Evolutionary conservation across 2,329 filamentous ascomycete genomes (phyloP), one percentile per base, ranked within the genome.

Genomic region (Arthrinium phaeospermum): DNA sequence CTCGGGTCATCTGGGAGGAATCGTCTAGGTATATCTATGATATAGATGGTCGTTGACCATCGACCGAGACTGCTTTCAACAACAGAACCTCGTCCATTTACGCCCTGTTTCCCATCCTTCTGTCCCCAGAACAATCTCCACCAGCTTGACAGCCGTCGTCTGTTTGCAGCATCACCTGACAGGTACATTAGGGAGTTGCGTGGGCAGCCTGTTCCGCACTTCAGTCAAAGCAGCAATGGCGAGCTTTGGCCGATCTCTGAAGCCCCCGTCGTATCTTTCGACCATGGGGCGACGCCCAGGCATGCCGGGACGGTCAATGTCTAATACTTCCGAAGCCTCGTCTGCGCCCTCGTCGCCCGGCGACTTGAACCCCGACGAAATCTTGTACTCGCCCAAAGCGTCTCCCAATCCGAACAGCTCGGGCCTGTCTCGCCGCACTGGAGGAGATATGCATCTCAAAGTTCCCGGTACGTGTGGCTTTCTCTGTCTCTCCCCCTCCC

Each of bases 231-330:
- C 34, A 37, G 47, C 34, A 70, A 89, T 89, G 87, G 83, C 86
- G 72, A 85, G 81, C 78, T 80, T 88, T 73, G 82, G 84, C 67
- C 84, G 86, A 75, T 87, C 87, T 16, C 84, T 89, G 78, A 86
- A 87, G 75, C 82, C 85, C 10, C 80, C 85, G 53, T 81, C 82
- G 34, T 86, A 85, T 75, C 80, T 86, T 46, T 81, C 85, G 71
- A 76, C 81, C 34, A 77, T 77, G 74, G 83, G 78, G 24, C 81
- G 85, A 73, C 83, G 86, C 57, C 87, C 86, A 47, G 80, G 80
- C 53, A 85, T 85, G 77, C 79, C 84, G 30, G 80, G 82, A 69
- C 84, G 84, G 71, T 83, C 82, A 64, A 79, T 85, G 73, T 88
- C 87, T 71, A 85, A 81, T 77, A 86, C 85, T 16, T 86, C 86